Conservation (phyloP, 345 rosid genomes). For the Citrus maxima region DNA sequence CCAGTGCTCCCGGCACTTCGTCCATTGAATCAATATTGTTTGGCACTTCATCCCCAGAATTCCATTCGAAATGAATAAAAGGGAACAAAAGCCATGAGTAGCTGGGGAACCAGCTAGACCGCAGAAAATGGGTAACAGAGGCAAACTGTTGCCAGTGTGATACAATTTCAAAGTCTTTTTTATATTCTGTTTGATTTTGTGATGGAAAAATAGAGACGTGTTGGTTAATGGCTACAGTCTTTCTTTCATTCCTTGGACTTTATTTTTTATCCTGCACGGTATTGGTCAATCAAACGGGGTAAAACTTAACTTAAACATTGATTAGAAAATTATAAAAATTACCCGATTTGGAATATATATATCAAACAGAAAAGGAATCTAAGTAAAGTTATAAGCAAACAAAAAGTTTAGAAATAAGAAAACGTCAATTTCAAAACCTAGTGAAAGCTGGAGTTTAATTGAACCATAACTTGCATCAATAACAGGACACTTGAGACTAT, state of each 20-base stretch:
- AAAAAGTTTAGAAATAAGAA: neutral
- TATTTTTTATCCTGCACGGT: neutral
- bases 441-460: too few relatives aligned
- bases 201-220: neutral
- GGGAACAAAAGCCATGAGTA: neutral
- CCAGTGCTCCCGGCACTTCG: conserved; percentile 44
- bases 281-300: neutral
- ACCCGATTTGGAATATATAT: neutral
- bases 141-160: neutral
- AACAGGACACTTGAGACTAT: too few relatives aligned
- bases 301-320: neutral
- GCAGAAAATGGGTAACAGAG: neutral
- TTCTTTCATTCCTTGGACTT: neutral
- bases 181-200: neutral
- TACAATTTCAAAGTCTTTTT: neutral
- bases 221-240: neutral
- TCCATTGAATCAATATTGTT: conserved; percentile 18
- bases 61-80: neutral
- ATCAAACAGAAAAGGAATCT: neutral
- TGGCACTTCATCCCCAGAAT: conserved; percentile 18
- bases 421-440: too few relatives aligned
- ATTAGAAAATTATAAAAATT: neutral
- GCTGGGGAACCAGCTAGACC: neutral
- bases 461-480: too few relatives aligned
- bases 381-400: neutral